A percentile compares a stretch with the other conserved stretches of the same genome.
These are phyloP conservation scores for Tinospora cordifolia DNA, from an alignment of 164 flowering plant species.

Conservation along the genomic window DNA sequence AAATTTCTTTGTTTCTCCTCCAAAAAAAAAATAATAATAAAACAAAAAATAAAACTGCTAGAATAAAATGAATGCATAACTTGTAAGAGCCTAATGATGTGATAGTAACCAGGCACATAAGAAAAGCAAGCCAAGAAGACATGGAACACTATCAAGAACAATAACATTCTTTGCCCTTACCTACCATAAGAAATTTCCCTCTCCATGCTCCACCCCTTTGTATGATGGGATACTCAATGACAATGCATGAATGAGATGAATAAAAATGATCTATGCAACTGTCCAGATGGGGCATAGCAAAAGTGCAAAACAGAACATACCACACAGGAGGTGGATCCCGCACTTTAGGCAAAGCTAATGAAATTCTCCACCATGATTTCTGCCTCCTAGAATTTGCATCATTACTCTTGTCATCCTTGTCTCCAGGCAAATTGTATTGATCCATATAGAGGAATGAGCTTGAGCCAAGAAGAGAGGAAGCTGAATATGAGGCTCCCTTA, in stretches of 20 bases:
- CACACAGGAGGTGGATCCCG: slow-evolving; percentile 43
- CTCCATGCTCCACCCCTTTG: too few species aligned
- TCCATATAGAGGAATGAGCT: slow-evolving; percentile 46
- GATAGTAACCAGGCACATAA: too few species aligned
- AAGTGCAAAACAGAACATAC: slow-evolving; percentile 30
- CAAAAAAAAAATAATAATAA: too few species aligned
- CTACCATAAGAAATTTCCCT: too few species aligned
- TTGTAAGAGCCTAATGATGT: too few species aligned
- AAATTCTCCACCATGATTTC: slow-evolving; percentile 84
- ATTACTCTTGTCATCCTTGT: slow-evolving; percentile 23
- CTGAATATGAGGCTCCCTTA: slow-evolving; percentile 87
- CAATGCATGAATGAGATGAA: neutral
- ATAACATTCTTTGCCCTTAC: too few species aligned
- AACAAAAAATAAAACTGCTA: too few species aligned
- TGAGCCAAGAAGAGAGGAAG: slow-evolving; percentile 75
- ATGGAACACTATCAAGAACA: too few species aligned
- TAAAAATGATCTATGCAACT: neutral
- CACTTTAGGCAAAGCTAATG: slow-evolving; percentile 77
- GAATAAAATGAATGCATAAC: too few species aligned
- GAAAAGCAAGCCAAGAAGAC: too few species aligned
- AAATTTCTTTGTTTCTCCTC: too few species aligned
- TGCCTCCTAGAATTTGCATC: slow-evolving; percentile 23
- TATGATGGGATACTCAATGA: neutral
- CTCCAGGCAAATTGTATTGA: slow-evolving; percentile 27
- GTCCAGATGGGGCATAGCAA: slow-evolving; percentile 1